phyloP scores from a whole-genome alignment of 2,329 filamentous ascomycete species.

The Thelonectria rubi region DNA sequence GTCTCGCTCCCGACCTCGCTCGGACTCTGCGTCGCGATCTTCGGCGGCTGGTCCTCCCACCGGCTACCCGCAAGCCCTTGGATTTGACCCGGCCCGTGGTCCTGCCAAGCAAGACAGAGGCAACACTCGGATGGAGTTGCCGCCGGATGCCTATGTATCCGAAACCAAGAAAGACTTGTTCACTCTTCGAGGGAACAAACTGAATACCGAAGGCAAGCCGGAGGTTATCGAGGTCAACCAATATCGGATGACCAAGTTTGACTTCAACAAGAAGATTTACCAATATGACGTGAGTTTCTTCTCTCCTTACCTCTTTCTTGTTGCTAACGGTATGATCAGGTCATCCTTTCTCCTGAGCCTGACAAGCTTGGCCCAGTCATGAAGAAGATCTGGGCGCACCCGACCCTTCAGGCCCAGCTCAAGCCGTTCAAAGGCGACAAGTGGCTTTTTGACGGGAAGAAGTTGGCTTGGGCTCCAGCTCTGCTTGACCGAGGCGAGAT shows the following conservation, averaged over 20 bases:
- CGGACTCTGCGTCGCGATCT: conserved; percentile 32
- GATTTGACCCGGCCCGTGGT: conserved; percentile 56
- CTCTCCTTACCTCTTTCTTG: neutral
- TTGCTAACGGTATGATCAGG: conserved; percentile 52
- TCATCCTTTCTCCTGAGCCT: conserved; percentile 69
- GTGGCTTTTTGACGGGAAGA: conserved; percentile 85
- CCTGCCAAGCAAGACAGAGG: conserved; percentile 45
- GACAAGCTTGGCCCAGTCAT: conserved; percentile 72
- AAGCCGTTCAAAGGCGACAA: conserved; percentile 52
- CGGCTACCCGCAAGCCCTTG: conserved; percentile 46
- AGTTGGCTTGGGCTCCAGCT: conserved; percentile 77
- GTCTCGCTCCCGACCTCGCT: conserved; percentile 11
- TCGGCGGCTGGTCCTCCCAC: conserved; percentile 25
- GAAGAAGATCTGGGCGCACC: conserved; percentile 79
- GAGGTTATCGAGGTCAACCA: conserved; percentile 74
- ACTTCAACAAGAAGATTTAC: conserved; percentile 69
- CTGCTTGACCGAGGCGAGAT: conserved; percentile 58
- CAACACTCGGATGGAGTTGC: conserved; percentile 64
- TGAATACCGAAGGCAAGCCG: conserved; percentile 66
- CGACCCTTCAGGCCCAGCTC: conserved; percentile 64
- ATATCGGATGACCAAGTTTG: conserved; percentile 70
- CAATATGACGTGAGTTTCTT: conserved; percentile 83
- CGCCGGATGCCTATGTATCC: conserved; percentile 62
- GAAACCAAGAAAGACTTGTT: conserved; percentile 48
- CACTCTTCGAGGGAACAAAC: conserved; percentile 49